Conservation (phyloP, 2,329 filamentous ascomycete species). For the Bipolaris gigantea region DNA sequence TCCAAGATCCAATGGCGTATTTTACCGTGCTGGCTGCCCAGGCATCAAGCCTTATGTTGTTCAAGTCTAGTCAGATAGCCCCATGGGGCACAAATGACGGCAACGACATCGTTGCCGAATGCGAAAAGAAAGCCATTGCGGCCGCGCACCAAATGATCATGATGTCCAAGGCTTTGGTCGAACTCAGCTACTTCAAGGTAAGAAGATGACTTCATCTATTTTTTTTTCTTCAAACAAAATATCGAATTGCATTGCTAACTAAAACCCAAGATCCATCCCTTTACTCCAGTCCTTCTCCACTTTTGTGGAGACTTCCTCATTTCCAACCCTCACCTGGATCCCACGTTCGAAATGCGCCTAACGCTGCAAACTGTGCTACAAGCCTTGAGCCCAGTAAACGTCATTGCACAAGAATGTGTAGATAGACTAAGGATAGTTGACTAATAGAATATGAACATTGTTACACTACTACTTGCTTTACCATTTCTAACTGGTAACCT, state of each 20-base stretch:
- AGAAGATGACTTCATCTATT: neutral
- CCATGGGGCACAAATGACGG: neutral
- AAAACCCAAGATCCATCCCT: neutral
- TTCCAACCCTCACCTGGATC: neutral
- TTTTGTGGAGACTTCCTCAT: neutral
- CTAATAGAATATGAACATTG: neutral
- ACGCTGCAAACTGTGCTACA: neutral
- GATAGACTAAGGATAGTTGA: neutral
- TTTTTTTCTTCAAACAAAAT: too few relatives aligned
- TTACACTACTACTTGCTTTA: neutral
- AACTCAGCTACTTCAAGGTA: slow-evolving; percentile 1
- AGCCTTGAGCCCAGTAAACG: neutral
- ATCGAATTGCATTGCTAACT: neutral
- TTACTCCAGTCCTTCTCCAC: neutral
- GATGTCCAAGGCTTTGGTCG: neutral
- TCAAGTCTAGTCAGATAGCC: neutral
- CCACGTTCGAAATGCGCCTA: neutral
- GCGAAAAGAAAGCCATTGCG: neutral
- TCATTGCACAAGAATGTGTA: neutral
- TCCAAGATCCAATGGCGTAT: neutral
- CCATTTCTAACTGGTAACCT: neutral
- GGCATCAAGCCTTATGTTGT: neutral
- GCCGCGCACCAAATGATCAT: neutral
- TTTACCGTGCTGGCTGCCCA: neutral
- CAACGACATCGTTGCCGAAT: neutral